Conservation (phyloP, 1,139 yeast genomes). For the Pichia sp. region DNA sequence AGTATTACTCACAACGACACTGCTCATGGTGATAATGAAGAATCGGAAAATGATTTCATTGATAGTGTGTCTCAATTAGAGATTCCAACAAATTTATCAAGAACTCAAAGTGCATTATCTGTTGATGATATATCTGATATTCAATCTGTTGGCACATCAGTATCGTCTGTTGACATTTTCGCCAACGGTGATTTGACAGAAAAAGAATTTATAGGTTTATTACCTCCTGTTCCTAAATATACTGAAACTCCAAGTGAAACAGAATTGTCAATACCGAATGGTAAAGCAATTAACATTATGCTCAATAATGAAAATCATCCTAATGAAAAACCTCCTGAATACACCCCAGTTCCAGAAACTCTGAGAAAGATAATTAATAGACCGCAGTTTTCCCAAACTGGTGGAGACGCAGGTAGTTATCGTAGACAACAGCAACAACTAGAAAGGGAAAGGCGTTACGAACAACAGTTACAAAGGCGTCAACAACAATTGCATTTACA, state of each 20-base stretch:
- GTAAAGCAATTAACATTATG: conserved; percentile 24
- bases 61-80: conserved; percentile 12
- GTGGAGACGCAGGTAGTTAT: conserved; percentile 18
- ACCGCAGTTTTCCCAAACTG: conserved; percentile 26
- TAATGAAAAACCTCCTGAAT: conserved; percentile 26
- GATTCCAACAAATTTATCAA: conserved; percentile 11
- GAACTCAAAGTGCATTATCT: conserved; percentile 1
- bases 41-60: conserved; percentile 1
- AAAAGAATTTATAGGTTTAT: conserved; percentile 18
- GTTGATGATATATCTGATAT: conserved; percentile 1
- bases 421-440: conserved; percentile 7
- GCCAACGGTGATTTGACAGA: conserved; percentile 14
- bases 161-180: background rate
- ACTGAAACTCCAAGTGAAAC: conserved; percentile 22
- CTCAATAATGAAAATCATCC: conserved; percentile 20
- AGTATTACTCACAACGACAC: background rate
- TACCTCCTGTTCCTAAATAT: conserved; percentile 27
- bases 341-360: conserved; percentile 22
- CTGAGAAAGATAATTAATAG: conserved; percentile 18
- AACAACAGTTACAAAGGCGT: background rate
- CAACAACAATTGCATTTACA: background rate
- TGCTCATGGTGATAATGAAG: background rate
- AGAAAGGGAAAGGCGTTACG: background rate
- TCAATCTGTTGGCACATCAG: background rate
- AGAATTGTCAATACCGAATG: conserved; percentile 24